Evolutionary conservation across 140 eudicot species (phyloP).

Genomic region (Flaveria floridana): DNA sequence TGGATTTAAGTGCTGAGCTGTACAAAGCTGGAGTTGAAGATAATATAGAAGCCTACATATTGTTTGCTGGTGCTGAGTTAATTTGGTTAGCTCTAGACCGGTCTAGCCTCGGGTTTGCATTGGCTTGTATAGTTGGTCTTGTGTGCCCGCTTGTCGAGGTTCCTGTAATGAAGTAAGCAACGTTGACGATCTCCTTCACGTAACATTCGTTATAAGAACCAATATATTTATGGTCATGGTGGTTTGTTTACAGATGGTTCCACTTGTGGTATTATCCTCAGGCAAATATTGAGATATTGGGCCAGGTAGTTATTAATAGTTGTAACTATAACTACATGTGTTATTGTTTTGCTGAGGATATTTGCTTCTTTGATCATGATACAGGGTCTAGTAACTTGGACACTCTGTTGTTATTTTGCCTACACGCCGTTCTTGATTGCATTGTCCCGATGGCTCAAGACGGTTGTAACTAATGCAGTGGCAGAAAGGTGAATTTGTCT

Average conservation of each 20-base stretch:
- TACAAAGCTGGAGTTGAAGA: slow-evolving; percentile 75
- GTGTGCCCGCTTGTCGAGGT: slow-evolving; percentile 84
- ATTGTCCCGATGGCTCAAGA: slow-evolving; percentile 63
- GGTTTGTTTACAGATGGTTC: slow-evolving; percentile 41
- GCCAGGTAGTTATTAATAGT: slow-evolving; percentile 45
- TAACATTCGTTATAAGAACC: neutral
- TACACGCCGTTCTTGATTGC: slow-evolving; percentile 73
- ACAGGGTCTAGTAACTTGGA: slow-evolving; percentile 79
- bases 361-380: neutral
- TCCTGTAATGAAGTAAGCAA: slow-evolving; percentile 67
- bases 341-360: neutral
- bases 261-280: slow-evolving; percentile 85
- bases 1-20: slow-evolving; percentile 67
- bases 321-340: neutral
- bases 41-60: slow-evolving; percentile 61
- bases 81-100: slow-evolving; percentile 54
- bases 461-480: slow-evolving; percentile 32
- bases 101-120: slow-evolving; percentile 52
- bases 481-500: slow-evolving; percentile 9
- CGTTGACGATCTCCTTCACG: neutral
- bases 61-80: slow-evolving; percentile 64
- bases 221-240: neutral
- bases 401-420: slow-evolving; percentile 73
- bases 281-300: slow-evolving; percentile 62
- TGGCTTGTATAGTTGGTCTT: slow-evolving; percentile 66